Base-by-base conservation (phyloP, 345 rosid genomes). In the Rubroshorea leprosula region DNA sequence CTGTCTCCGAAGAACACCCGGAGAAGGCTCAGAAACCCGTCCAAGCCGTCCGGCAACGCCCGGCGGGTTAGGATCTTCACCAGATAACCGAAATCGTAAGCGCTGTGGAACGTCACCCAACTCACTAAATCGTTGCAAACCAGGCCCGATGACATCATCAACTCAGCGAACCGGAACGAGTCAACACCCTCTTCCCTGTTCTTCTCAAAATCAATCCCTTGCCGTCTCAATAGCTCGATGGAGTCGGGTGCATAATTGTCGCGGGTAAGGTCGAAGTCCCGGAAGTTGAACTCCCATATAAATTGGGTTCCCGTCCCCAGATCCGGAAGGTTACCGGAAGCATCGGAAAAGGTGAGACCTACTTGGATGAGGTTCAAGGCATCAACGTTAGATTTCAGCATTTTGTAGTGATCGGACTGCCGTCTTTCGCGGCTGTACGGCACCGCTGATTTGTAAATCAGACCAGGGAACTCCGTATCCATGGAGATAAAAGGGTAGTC, bases 71-170 rank as follows among this genome's bases (percentile, higher is more conserved):
- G 79, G 12, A 81, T 76, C 74, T 92, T 92, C 44, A 92, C 77
- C 5, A 92, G 50, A 72, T 92, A 92, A 50, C 98, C 97, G 54
- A 89, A 92, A 68, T 92, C 98, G 38, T 90, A 85, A 55, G 94
- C 94, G 80, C 95, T 79, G 70, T 87, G 97, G 56, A 90, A 90
- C 17, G 89, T 81, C 18, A 90, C 94, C 96, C 96, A 90, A 60
- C 89, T 87, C 70, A 90, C 91, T 0, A 76, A 60, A 4, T 79
- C 83, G 54, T 83, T 87, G 54, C 91, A 78, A 18, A 90, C 80
- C 18, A 90, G 76, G 6, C 97, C 97, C 1, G 96, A 83, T 0
- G 96, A 83, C 89, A 90, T 87, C 79, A 87, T 62, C 70, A 87
- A 53, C 76, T 87, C 94, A 5, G 94, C 88, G 52, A 90, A 90